phyloP scores from a whole-genome alignment of 345 rosid species.

The Murraya koenigii region DNA sequence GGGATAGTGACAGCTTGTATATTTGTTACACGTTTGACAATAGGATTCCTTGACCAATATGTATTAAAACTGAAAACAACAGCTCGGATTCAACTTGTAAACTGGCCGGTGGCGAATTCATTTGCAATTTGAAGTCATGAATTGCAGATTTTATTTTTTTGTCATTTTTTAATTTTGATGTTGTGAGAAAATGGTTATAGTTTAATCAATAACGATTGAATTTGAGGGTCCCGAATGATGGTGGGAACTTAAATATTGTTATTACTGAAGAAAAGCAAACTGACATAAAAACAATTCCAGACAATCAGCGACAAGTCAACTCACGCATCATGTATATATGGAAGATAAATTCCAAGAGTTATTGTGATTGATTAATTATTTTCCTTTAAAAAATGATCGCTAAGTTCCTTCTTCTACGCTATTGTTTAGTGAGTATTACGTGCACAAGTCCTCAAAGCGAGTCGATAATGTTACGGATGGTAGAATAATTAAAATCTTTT shows the following conservation, averaged over 20 bases:
- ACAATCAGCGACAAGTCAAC: neutral
- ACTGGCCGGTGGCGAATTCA: neutral
- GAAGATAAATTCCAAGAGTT: too few relatives aligned
- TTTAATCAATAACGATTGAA: neutral
- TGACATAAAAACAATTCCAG: neutral
- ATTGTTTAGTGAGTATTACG: too few relatives aligned
- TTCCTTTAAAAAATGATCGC: too few relatives aligned
- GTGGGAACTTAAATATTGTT: neutral
- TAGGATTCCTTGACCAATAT: neutral
- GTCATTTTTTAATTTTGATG: neutral
- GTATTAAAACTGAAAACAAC: conserved; percentile 1
- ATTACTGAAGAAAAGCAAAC: too few relatives aligned
- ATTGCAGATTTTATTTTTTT: neutral
- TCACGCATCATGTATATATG: too few relatives aligned
- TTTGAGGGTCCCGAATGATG: too few relatives aligned
- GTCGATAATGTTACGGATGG: too few relatives aligned
- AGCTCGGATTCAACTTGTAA: neutral
- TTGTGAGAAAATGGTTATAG: neutral
- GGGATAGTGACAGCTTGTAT: neutral
- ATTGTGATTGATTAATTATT: too few relatives aligned
- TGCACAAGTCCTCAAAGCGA: too few relatives aligned
- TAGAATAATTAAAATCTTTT: too few relatives aligned
- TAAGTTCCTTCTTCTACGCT: too few relatives aligned
- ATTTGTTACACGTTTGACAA: neutral
- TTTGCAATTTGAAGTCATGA: neutral